Base-by-base conservation (phyloP, 148 eudicot species). In the Polygonum aviculare region DNA sequence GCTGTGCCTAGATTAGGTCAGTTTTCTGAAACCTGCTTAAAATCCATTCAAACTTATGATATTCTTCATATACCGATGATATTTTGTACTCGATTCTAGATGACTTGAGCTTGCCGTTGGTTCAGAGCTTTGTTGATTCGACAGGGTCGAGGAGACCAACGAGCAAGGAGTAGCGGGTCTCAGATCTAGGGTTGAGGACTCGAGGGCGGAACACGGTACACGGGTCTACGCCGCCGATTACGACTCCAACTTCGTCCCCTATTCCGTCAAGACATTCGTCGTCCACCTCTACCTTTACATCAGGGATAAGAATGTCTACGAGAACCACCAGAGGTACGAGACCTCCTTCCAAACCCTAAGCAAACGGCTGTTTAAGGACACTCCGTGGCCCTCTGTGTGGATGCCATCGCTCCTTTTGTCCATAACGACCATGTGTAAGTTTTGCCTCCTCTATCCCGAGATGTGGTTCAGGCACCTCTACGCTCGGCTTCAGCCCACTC, bases 281-380 rank as follows among this genome's bases (percentile, higher is more conserved):
- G 90, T 81, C 4, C 99, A 92, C 71, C 88, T 95, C 22, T 95
- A 95, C 87, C 88, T 97, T 4, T 92, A 92, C 87, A 95, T 92
- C 12, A 78, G 97, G 5, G 99, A 95, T 78, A 95, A 95, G 78
- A 95, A 95, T 76, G 99, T 95, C 15, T 95, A 92, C 82, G 97
- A 95, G 81, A 95, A 92, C 75, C 96, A 95, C 84, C 96, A 92
- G 85, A 95, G 92, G 97, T 92, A 95, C 79, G 99, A 95, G 79
- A 87, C 88, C n/a, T 89, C 97, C 0, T 95, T 92, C 77, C 91
- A 89, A 48, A 86, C 88, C n/a, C 77, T 95, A 7, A 88, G 93
- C 73, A 97, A 95, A 7, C 85, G 99, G 3, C 33, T 88, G 77
- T 95, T 95, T 76, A 95, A 92, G 79, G 99, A 95, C 77, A 75